phyloP scores from a whole-genome alignment of 495 filamentous ascomycete species.

The Cryomyces minteri region DNA sequence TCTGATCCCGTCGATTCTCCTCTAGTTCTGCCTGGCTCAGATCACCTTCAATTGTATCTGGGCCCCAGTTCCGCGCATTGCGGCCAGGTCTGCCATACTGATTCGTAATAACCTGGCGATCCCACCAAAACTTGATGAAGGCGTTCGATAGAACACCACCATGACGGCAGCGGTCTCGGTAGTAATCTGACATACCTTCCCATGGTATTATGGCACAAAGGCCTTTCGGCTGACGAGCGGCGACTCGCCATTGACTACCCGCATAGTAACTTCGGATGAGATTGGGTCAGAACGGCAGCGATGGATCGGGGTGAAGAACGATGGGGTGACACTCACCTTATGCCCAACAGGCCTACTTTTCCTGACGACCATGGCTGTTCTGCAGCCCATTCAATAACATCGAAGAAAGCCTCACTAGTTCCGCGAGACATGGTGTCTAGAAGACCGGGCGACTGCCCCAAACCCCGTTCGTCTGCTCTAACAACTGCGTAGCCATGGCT shows the following conservation, averaged over 20 bases:
- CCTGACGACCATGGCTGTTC: conserved; percentile 41
- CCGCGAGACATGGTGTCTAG: conserved; percentile 41
- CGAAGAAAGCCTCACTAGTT: conserved; percentile 39
- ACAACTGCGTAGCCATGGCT: conserved; percentile 40
- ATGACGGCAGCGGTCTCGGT: conserved; percentile 42
- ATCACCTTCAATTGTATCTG: conserved; percentile 41
- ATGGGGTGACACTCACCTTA: conserved; percentile 6
- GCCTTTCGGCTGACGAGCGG: conserved; percentile 39
- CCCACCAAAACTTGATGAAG: conserved; percentile 50
- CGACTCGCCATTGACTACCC: conserved; percentile 44
- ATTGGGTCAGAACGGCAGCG: too few relatives aligned
- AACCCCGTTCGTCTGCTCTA: conserved; percentile 38
- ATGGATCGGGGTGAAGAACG: too few relatives aligned
- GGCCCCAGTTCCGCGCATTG: conserved; percentile 22
- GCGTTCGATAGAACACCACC: conserved; percentile 45
- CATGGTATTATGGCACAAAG: conserved; percentile 41
- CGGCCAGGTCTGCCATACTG: conserved; percentile 38
- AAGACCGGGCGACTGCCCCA: conserved; percentile 36
- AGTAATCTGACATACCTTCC: conserved; percentile 55
- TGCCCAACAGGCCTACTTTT: conserved; percentile 42
- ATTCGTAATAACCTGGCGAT: conserved; percentile 40
- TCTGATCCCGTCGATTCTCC: conserved; percentile 37
- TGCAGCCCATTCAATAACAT: conserved; percentile 45
- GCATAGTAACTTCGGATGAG: conserved; percentile 31
- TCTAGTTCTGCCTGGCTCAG: conserved; percentile 32